phyloP scores from a whole-genome alignment of 352 stramenopile genomes.

The Stramenopiles sp. region DNA sequence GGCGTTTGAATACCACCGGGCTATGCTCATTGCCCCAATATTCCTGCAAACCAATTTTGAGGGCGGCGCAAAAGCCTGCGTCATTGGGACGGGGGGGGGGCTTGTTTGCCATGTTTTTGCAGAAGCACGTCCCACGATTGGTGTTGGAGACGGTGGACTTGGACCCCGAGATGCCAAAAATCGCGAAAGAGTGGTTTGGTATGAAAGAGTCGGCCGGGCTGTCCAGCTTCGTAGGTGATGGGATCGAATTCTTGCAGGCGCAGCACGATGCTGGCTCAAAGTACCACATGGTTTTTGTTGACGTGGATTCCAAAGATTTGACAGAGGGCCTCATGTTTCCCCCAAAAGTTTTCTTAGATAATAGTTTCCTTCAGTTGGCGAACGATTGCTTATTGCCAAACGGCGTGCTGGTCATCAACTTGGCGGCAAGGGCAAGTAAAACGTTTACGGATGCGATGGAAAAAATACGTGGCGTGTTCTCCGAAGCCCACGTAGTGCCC shows the following conservation, averaged over 20 bases:
- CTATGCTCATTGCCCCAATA: conserved; percentile 32
- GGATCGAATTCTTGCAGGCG: conserved; percentile 23
- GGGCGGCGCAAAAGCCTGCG: conserved; percentile 26
- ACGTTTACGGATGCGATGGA: not conserved
- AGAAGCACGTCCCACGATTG: conserved; percentile 30
- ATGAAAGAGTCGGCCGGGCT: conserved; percentile 33
- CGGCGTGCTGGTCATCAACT: conserved; percentile 41
- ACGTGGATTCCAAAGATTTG: conserved; percentile 52
- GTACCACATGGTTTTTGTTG: conserved; percentile 41
- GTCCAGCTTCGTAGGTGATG: conserved; percentile 32
- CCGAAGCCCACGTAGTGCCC: not conserved
- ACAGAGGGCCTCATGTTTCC: conserved; percentile 28
- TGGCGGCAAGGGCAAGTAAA: conserved; percentile 23
- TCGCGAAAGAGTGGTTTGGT: conserved; percentile 44
- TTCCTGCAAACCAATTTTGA: conserved; percentile 28
- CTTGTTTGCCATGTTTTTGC: conserved; percentile 39
- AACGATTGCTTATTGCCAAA: conserved; percentile 24
- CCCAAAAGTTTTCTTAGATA: not conserved
- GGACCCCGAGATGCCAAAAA: conserved; percentile 34
- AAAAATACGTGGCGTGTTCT: not conserved
- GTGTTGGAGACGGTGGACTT: conserved; percentile 39
- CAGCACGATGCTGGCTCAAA: conserved; percentile 21
- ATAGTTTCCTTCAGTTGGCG: conserved; percentile 19
- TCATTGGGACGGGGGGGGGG: conserved; percentile 47
- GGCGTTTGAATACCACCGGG: conserved; percentile 49